These are phyloP conservation scores for Venturia carpophila DNA, from an alignment of 2,329 filamentous ascomycete species.

Conservation along the genomic window DNA sequence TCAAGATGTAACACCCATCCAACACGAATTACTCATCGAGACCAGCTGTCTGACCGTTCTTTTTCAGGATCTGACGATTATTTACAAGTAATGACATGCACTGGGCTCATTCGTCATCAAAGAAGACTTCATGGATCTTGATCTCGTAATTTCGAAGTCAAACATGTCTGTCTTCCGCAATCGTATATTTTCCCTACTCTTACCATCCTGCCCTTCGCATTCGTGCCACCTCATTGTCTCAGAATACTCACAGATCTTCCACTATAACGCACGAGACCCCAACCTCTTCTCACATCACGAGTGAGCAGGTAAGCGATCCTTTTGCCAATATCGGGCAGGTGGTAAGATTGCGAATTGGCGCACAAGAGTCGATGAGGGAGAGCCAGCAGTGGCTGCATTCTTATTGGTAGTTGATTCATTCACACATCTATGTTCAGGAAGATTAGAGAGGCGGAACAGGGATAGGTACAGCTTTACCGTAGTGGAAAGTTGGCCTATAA, in stretches of 20 bases:
- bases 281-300: slow-evolving; percentile 7
- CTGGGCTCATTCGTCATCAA: not conserved
- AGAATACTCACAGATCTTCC: not conserved
- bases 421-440: slow-evolving; percentile 36
- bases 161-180: not conserved
- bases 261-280: not conserved
- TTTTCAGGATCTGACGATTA: not conserved
- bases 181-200: too few relatives aligned
- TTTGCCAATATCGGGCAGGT: slow-evolving; percentile 33
- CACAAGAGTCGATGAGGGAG: slow-evolving; percentile 39
- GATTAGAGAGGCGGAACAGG: not conserved
- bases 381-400: slow-evolving; percentile 44
- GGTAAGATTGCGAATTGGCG: slow-evolving; percentile 32
- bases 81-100: not conserved
- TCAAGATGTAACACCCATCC: not conserved
- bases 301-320: slow-evolving; percentile 10
- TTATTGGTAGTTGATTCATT: slow-evolving; percentile 38
- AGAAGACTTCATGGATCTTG: not conserved
- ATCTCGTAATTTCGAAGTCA: not conserved
- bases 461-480: slow-evolving; percentile 1
- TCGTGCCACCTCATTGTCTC: not conserved
- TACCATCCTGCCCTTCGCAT: not conserved
- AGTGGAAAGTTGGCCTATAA: not conserved
- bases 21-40: not conserved
- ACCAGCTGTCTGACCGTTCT: not conserved